Percentiles rank a stretch among this genome's conserved stretches.
phyloP scores from a whole-genome alignment of 495 filamentous ascomycete genomes.

The Penicillium crystallinum region DNA sequence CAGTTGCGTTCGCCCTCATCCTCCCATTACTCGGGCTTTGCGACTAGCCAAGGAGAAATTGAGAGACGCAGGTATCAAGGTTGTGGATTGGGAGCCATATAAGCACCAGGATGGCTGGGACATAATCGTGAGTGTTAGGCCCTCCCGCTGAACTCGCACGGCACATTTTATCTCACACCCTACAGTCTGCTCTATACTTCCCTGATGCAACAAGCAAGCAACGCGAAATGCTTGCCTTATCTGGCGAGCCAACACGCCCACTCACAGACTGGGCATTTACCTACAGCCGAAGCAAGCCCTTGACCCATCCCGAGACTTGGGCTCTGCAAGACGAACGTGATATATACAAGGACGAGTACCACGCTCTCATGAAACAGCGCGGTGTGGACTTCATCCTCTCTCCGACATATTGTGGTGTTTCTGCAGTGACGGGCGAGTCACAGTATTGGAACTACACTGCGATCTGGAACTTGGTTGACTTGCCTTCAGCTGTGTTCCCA shows the following conservation, averaged over 20 bases:
- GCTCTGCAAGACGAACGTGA: constrained; percentile 47
- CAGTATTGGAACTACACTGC: constrained; percentile 68
- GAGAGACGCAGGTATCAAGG: constrained; percentile 44
- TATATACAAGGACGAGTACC: constrained; percentile 53
- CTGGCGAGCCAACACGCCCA: constrained; percentile 53
- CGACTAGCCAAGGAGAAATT: constrained; percentile 52
- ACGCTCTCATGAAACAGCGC: constrained; percentile 52
- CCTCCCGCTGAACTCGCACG: not conserved
- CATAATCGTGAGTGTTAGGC: constrained; percentile 40
- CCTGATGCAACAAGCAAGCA: constrained; percentile 47
- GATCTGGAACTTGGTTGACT: constrained; percentile 71
- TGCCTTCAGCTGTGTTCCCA: constrained; percentile 57
- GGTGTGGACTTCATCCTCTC: constrained; percentile 67
- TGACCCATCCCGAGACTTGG: constrained; percentile 40
- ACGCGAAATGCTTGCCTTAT: constrained; percentile 36
- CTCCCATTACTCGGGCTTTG: constrained; percentile 60
- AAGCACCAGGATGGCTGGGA: constrained; percentile 57
- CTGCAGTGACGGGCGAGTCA: constrained; percentile 53
- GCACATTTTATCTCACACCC: not conserved
- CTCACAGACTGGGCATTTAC: constrained; percentile 54
- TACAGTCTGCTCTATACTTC: constrained; percentile 49
- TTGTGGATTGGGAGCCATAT: constrained; percentile 64
- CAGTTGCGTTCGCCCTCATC: constrained; percentile 54
- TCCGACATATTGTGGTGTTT: constrained; percentile 55
- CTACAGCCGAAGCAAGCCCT: constrained; percentile 42